phyloP scores from a whole-genome alignment of 352 stramenopile species.

The Globisporangium uncinulatum region DNA sequence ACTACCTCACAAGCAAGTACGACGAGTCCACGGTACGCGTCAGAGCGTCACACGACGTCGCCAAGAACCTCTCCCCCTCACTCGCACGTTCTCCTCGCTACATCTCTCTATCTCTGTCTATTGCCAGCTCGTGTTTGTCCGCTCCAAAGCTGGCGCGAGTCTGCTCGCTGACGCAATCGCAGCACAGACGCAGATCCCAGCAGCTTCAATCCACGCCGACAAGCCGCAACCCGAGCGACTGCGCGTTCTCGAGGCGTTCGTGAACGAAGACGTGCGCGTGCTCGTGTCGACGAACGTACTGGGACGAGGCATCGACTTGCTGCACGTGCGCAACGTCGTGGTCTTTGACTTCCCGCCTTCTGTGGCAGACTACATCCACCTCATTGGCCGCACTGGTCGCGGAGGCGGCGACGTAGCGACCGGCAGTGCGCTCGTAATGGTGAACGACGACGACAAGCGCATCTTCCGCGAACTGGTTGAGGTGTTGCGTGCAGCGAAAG shows the following conservation, averaged over 20 bases:
- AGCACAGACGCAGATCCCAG: slow-evolving; percentile 26
- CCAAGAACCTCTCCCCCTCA: background rate
- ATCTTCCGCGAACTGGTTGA: slow-evolving; percentile 38
- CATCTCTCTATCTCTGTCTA: background rate
- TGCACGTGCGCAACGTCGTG: slow-evolving; percentile 62
- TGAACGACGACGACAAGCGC: slow-evolving; percentile 37
- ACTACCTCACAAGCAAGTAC: slow-evolving; percentile 22
- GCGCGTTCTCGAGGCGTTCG: slow-evolving; percentile 46
- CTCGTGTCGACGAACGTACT: slow-evolving; percentile 68
- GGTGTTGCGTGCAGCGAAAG: slow-evolving; percentile 22
- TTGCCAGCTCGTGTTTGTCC: slow-evolving; percentile 66
- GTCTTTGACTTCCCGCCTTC: slow-evolving; percentile 67
- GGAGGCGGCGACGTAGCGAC: slow-evolving; percentile 3
- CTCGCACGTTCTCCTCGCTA: background rate
- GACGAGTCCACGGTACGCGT: slow-evolving; percentile 41
- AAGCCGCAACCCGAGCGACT: slow-evolving; percentile 59
- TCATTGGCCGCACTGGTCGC: slow-evolving; percentile 49
- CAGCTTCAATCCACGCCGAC: slow-evolving; percentile 52
- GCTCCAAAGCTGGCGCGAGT: slow-evolving; percentile 51
- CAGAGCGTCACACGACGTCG: background rate
- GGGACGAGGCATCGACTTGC: slow-evolving; percentile 64
- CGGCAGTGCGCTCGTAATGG: slow-evolving; percentile 31
- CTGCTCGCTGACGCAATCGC: slow-evolving; percentile 53
- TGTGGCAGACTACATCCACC: slow-evolving; percentile 57
- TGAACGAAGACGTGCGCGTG: slow-evolving; percentile 37